A percentile compares a stretch with the other conserved stretches of the same genome.
These are phyloP conservation scores for Ceratobasidium sp. DNA, from an alignment of 1,284 basidiomycete genomes.

Conservation along the genomic window DNA sequence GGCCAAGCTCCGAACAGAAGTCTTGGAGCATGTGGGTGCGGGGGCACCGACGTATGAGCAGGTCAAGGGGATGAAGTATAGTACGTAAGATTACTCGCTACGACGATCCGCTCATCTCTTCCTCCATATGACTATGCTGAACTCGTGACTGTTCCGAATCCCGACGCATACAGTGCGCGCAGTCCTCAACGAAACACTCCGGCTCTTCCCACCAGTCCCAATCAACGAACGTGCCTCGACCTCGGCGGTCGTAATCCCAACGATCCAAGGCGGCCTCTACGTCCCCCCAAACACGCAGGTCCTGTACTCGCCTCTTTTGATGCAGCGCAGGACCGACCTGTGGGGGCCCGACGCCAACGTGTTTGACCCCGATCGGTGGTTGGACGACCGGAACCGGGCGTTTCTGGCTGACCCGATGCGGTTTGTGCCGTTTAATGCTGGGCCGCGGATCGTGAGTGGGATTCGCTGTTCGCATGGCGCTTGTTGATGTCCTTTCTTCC, in stretches of 20 bases:
- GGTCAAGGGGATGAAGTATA: conserved; percentile 39
- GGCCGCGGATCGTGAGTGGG: conserved; percentile 39
- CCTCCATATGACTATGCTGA: too few species aligned
- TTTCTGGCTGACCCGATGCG: conserved; percentile 38
- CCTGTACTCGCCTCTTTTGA: not conserved
- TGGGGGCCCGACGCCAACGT: conserved; percentile 38
- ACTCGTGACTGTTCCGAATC: too few species aligned
- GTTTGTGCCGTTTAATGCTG: conserved; percentile 41
- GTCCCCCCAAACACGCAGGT: conserved; percentile 4
- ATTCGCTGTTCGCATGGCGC: too few species aligned
- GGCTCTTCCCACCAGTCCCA: conserved; percentile 38
- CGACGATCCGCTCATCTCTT: not conserved
- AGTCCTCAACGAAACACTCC: conserved; percentile 38
- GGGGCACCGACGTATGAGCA: conserved; percentile 39
- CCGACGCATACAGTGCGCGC: conserved; percentile 8
- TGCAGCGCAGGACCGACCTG: conserved; percentile 22
- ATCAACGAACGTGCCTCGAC: conserved; percentile 11
- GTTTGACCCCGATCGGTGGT: conserved; percentile 40
- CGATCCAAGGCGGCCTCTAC: not conserved
- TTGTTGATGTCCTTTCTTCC: too few species aligned
- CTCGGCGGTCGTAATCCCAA: not conserved
- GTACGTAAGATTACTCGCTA: conserved; percentile 18
- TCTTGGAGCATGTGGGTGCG: conserved; percentile 24
- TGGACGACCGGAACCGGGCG: conserved; percentile 45
- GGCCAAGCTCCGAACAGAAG: conserved; percentile 37